These are phyloP conservation scores for Albophoma yamanashiensis DNA, from an alignment of 2,329 filamentous ascomycete genomes.

Conservation along the genomic window DNA sequence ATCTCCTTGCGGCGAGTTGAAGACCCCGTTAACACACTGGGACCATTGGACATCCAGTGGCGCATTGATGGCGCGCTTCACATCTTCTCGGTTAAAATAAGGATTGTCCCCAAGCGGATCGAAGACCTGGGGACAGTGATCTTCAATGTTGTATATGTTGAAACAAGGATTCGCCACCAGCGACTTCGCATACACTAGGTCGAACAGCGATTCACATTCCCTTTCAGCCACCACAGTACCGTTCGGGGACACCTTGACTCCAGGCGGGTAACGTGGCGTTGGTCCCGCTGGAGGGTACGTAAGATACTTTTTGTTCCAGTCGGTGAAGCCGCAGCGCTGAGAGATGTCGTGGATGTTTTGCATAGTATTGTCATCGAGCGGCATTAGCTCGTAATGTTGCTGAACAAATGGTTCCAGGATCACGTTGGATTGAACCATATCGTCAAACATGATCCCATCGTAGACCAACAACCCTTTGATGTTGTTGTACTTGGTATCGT, in stretches of 20 bases:
- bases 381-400: slow-evolving; percentile 48
- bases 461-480: slow-evolving; percentile 61
- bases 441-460: slow-evolving; percentile 52
- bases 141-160: slow-evolving; percentile 63
- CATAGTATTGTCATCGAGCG: slow-evolving; percentile 50
- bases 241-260: slow-evolving; percentile 19
- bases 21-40: slow-evolving; percentile 4
- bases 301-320: slow-evolving; percentile 49
- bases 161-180: slow-evolving; percentile 63
- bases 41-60: slow-evolving; percentile 23
- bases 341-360: slow-evolving; percentile 39
- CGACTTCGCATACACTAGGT: slow-evolving; percentile 43
- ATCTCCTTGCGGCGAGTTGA: slow-evolving; percentile 10
- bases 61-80: slow-evolving; percentile 58
- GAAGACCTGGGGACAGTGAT: slow-evolving; percentile 60
- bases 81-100: slow-evolving; percentile 62
- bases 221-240: slow-evolving; percentile 20
- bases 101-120: slow-evolving; percentile 62
- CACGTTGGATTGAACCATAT: slow-evolving; percentile 30
- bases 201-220: slow-evolving; percentile 47
- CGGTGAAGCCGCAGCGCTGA: slow-evolving; percentile 50
- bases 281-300: slow-evolving; percentile 56
- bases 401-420: slow-evolving; percentile 50
- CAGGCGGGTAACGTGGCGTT: slow-evolving; percentile 39
- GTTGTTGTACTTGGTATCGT: slow-evolving; percentile 58